These are phyloP conservation scores for Penicillium paradoxum DNA, from an alignment of 495 filamentous ascomycete genomes.

Conservation along the genomic window DNA sequence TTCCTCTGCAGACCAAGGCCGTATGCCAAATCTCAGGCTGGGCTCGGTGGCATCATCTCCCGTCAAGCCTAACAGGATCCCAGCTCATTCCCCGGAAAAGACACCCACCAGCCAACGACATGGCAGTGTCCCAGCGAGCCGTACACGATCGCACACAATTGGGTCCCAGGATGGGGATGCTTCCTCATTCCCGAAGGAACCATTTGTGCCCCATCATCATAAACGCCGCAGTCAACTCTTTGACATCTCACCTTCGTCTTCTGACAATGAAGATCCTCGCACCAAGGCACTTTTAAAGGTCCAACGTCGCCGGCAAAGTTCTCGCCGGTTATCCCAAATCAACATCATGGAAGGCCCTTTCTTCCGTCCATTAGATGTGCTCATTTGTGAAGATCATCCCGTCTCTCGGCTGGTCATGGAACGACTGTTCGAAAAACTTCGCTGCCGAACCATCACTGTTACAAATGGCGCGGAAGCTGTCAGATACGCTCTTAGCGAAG, in stretches of 20 bases:
- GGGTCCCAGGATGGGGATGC: conserved; percentile 87
- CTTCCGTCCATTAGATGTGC: conserved; percentile 86
- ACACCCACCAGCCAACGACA: conserved; percentile 37
- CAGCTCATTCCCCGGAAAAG: conserved; percentile 52
- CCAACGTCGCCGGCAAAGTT: conserved; percentile 86
- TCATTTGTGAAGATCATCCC: conserved; percentile 97
- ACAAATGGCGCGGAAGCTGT: conserved; percentile 84
- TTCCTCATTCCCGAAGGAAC: conserved; percentile 50
- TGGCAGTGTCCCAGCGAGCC: conserved; percentile 46
- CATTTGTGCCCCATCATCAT: conserved; percentile 67
- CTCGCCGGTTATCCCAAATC: conserved; percentile 85
- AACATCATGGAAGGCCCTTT: conserved; percentile 73
- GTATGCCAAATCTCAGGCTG: conserved; percentile 49
- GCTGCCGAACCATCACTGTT: conserved; percentile 90
- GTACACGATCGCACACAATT: conserved; percentile 85
- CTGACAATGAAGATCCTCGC: conserved; percentile 91
- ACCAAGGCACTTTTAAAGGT: conserved; percentile 90
- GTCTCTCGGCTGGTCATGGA: conserved; percentile 98
- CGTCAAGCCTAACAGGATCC: conserved; percentile 62
- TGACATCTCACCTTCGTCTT: conserved; percentile 95
- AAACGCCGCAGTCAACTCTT: conserved; percentile 93
- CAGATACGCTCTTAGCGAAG: conserved; percentile 86
- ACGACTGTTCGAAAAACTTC: conserved; percentile 87
- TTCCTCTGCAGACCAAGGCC: conserved; percentile 56
- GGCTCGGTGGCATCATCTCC: conserved; percentile 69